Conservation (phyloP, 2,329 filamentous ascomycete genomes). For the Phaeosphaeria sp. region DNA sequence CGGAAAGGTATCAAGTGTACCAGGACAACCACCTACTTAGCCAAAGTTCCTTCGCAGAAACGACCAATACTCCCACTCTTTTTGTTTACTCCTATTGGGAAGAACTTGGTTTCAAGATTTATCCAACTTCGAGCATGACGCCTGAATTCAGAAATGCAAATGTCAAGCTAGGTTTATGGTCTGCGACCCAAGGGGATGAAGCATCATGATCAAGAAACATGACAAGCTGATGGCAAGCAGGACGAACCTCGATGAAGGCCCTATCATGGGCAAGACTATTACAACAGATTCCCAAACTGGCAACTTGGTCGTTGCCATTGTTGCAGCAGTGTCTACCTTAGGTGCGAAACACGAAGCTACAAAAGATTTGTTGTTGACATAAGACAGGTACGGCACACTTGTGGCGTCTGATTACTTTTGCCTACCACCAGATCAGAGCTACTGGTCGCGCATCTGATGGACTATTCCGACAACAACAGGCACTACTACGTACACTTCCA, state of each 20-base stretch:
- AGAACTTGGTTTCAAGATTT: too few species aligned
- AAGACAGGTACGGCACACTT: constrained; percentile 12
- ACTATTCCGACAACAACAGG: constrained; percentile 22
- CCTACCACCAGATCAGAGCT: constrained; percentile 17
- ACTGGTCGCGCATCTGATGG: constrained; percentile 13
- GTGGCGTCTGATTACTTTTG: constrained; percentile 21
- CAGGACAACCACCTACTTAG: too few species aligned
- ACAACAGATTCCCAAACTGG: constrained; percentile 23
- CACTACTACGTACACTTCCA: constrained; percentile 20
- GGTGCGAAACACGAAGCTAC: background rate
- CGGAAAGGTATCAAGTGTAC: too few species aligned
- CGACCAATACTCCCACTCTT: too few species aligned
- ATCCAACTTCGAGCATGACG: too few species aligned
- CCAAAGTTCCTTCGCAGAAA: too few species aligned
- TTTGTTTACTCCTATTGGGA: too few species aligned
- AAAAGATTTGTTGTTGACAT: background rate
- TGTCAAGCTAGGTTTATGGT: too few species aligned
- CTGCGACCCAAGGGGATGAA: too few species aligned
- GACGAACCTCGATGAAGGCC: constrained; percentile 9
- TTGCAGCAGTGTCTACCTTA: constrained; percentile 14
- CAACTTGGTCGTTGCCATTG: constrained; percentile 19
- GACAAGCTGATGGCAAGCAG: background rate
- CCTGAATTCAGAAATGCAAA: too few species aligned
- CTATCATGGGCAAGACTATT: constrained; percentile 22
- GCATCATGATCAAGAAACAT: too few species aligned